phyloP scores from a whole-genome alignment of 179 eudicot species.

The Nepenthes alata region DNA sequence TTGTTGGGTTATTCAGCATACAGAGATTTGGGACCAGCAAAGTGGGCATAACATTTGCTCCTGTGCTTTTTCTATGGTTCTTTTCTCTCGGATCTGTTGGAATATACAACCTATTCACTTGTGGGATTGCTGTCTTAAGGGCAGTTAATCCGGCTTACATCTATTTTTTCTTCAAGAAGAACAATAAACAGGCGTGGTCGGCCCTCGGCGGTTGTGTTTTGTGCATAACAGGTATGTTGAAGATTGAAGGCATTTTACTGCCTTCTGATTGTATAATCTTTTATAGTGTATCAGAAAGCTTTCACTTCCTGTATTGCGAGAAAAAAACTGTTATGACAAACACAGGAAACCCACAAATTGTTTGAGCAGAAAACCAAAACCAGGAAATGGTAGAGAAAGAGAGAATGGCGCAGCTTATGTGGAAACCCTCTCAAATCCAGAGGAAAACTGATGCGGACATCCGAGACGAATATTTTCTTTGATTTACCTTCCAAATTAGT shows the following conservation, averaged over 20 bases:
- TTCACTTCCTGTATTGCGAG: too few relatives aligned
- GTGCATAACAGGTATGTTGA: constrained; percentile 76
- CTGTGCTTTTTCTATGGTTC: constrained; percentile 95
- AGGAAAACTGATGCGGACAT: too few relatives aligned
- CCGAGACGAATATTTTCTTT: too few relatives aligned
- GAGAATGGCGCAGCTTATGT: too few relatives aligned
- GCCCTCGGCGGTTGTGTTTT: constrained; percentile 95
- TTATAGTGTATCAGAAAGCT: too few relatives aligned
- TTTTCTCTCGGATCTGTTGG: constrained; percentile 68
- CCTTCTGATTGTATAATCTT: too few relatives aligned
- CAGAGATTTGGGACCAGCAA: constrained; percentile 89
- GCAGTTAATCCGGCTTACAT: constrained; percentile 80
- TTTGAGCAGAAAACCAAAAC: too few relatives aligned
- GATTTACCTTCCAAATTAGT: too few relatives aligned
- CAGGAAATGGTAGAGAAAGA: too few relatives aligned
- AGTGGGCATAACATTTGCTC: constrained; percentile 89
- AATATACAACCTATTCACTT: constrained; percentile 50
- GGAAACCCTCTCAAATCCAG: too few relatives aligned
- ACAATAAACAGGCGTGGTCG: constrained; percentile 58
- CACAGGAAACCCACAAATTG: too few relatives aligned
- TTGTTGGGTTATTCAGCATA: constrained; percentile 76
- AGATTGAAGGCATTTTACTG: not conserved
- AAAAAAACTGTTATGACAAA: too few relatives aligned
- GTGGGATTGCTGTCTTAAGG: constrained; percentile 49
- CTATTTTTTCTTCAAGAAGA: constrained; percentile 66